phyloP scores from a whole-genome alignment of 2,329 filamentous ascomycete genomes.

The Colletotrichum lindemuthianum region DNA sequence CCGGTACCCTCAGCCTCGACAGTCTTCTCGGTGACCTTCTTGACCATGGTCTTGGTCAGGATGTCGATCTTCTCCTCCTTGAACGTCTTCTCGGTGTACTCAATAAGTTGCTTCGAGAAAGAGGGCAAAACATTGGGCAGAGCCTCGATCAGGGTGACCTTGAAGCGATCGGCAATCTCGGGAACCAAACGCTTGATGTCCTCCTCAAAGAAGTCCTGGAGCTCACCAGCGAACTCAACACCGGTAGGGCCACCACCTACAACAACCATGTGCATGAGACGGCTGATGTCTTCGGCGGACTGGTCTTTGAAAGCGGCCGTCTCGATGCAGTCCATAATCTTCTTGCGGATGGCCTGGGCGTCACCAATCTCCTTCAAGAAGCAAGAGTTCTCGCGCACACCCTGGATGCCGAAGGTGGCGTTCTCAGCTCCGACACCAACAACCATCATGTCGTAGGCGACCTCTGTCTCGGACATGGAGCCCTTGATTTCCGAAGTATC shows the following conservation, averaged over 20 bases:
- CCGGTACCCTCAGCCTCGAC: constrained; percentile 89
- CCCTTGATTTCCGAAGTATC: constrained; percentile 96
- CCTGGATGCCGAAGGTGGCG: constrained; percentile 96
- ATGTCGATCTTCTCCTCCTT: constrained; percentile 99
- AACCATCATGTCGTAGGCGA: constrained; percentile 98
- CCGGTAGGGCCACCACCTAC: constrained; percentile 94
- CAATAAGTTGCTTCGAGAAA: constrained; percentile 99
- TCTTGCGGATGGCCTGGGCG: constrained; percentile 95
- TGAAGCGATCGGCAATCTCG: constrained; percentile 93
- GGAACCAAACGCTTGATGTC: constrained; percentile 99
- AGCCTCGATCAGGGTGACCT: constrained; percentile 96
- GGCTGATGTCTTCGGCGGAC: constrained; percentile 85
- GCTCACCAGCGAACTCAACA: constrained; percentile 97
- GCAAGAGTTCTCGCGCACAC: constrained; percentile 93
- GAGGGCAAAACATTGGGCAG: constrained; percentile 95
- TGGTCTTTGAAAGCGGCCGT: constrained; percentile 99
- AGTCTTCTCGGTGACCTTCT: constrained; percentile 91
- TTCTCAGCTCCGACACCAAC: constrained; percentile 98
- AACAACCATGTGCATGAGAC: constrained; percentile 97
- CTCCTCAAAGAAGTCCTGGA: constrained; percentile 98
- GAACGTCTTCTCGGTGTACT: constrained; percentile 99
- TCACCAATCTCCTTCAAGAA: constrained; percentile 99
- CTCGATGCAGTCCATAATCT: constrained; percentile 99
- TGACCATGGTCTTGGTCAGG: constrained; percentile 98
- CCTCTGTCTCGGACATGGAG: constrained; percentile 81